Evolutionary conservation across 495 filamentous ascomycete genomes (phyloP), one percentile per base, ranked within the genome.

Genomic region (Penicillium robsamsonii): DNA sequence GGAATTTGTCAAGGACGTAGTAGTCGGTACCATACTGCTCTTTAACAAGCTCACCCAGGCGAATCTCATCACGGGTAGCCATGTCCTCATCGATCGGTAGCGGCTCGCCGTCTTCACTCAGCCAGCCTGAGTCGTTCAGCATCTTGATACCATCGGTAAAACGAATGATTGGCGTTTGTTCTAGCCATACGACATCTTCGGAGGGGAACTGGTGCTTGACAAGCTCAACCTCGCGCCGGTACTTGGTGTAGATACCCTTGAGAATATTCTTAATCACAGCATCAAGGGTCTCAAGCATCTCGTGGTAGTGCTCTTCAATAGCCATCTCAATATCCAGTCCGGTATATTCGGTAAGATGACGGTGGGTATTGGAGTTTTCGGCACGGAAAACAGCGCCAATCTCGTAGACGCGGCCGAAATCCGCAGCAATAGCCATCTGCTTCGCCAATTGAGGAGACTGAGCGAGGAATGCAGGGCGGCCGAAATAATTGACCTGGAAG

Each of bases 291-390:
- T 87, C 74, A 10, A 89, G 75, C 61, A 92, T 90, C 69, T 97
- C 93, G 60, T 88, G 82, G 70, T 96, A 96, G 70, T 91, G 82
- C 55, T 95, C 84, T 49, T 92, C 86, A 64, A 96, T 96, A 12
- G 91, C 87, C 92, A 97, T 96, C 72, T 97, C 93, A 49, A 97
- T 63, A 86, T 97, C 93, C 53, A 97, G 81, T 55, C 93, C 92
- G 12, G 90, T 96, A 72, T 96, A 97, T 69, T 96, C 93, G 4
- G 91, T 97, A 85, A 96, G 86, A 67, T 96, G 93, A 51, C 93
- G 82, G 59, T 95, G 91, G 1, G 93, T 96, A 63, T 96, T 96
- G 42, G 86, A 90, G 74, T 97, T 96, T 76, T 96, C 92, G 2
- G 93, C 93, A 56, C 91, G 83, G 81, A 96, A 97, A 4, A 96